phyloP scores from a whole-genome alignment of 2,329 filamentous ascomycete genomes.

The Zasmidium cellare region DNA sequence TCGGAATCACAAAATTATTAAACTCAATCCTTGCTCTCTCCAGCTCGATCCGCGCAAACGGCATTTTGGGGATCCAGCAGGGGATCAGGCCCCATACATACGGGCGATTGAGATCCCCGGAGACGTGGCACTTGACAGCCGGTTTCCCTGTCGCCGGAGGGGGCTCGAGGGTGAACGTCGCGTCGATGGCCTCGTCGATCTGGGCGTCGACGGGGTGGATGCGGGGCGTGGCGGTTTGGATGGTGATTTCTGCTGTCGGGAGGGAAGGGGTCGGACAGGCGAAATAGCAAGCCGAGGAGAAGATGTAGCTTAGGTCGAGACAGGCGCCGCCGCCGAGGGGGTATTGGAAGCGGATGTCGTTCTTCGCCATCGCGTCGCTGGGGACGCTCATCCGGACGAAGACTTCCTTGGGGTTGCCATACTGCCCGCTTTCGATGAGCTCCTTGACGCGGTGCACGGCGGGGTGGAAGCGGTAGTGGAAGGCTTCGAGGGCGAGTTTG shows the following conservation, averaged over 20 bases:
- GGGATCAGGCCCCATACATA: slow-evolving; percentile 13
- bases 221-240: slow-evolving; percentile 8
- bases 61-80: not conserved
- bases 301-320: slow-evolving; percentile 39
- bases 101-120: slow-evolving; percentile 5
- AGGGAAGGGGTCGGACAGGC: not conserved
- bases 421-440: slow-evolving; percentile 27
- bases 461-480: slow-evolving; percentile 48
- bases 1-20: slow-evolving; percentile 9
- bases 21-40: slow-evolving; percentile 15
- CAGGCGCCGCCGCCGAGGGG: slow-evolving; percentile 39
- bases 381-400: not conserved
- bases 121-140: slow-evolving; percentile 5
- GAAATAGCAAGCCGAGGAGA: slow-evolving; percentile 10
- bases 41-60: slow-evolving; percentile 7
- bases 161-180: slow-evolving; percentile 34
- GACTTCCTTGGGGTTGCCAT: not conserved
- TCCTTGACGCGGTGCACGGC: slow-evolving; percentile 39
- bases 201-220: not conserved
- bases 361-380: slow-evolving; percentile 24
- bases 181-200: slow-evolving; percentile 34
- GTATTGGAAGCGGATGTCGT: slow-evolving; percentile 44
- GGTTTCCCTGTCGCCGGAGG: slow-evolving; percentile 24
- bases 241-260: not conserved
- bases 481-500: slow-evolving; percentile 55